phyloP scores from a whole-genome alignment of 2,329 filamentous ascomycete species.

The Colletotrichum eleusines region DNA sequence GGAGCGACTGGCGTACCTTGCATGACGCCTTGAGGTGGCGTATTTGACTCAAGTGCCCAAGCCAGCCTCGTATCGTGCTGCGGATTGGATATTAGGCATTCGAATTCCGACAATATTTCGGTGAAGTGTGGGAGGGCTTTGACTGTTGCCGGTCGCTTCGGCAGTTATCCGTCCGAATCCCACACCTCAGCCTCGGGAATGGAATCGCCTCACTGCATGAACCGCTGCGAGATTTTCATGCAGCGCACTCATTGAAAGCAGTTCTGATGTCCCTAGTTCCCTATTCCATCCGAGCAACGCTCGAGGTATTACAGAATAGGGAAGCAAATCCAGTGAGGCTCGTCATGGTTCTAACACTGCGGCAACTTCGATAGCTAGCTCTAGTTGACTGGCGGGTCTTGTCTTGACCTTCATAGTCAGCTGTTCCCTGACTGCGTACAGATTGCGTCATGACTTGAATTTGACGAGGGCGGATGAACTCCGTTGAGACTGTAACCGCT shows the following conservation, averaged over 20 bases:
- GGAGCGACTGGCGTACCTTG: conserved; percentile 42
- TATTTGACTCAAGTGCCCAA: conserved; percentile 33
- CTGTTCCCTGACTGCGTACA: conserved; percentile 27
- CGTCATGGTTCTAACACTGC: background rate
- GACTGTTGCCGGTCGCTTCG: background rate
- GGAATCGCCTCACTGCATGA: conserved; percentile 37
- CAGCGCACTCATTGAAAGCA: background rate
- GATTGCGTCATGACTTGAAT: conserved; percentile 35
- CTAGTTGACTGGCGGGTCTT: background rate
- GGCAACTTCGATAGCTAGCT: background rate
- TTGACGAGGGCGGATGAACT: conserved; percentile 35
- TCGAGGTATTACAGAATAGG: background rate
- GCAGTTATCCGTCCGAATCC: background rate
- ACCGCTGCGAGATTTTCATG: conserved; percentile 30
- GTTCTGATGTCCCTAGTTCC: background rate
- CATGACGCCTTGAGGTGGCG: conserved; percentile 45
- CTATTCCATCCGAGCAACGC: background rate
- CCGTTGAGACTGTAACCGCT: conserved; percentile 16
- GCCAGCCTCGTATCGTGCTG: conserved; percentile 17
- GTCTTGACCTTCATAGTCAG: conserved; percentile 28
- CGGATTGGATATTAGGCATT: conserved; percentile 11
- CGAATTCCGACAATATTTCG: background rate
- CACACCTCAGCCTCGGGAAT: conserved; percentile 9
- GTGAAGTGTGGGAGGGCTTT: conserved; percentile 9
- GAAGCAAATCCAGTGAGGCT: background rate